Percentiles rank a stretch among this genome's conserved stretches.
phyloP scores from a whole-genome alignment of 148 eudicot species.

The Camellia granthamiana region DNA sequence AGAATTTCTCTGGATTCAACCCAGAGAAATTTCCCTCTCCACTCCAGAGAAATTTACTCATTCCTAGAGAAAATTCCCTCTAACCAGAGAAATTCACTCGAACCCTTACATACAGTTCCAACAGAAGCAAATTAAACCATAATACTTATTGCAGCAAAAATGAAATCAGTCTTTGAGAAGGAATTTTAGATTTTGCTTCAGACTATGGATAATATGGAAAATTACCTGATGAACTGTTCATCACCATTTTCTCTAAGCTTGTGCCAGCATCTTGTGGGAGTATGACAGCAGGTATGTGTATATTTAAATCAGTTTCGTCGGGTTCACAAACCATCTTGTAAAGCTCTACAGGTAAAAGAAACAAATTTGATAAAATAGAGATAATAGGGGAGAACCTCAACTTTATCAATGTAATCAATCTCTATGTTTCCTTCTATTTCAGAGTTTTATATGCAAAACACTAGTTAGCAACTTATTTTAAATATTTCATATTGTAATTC shows the following conservation, averaged over 20 bases:
- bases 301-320: constrained; percentile 75
- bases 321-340: constrained; percentile 92
- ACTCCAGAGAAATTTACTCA: too few species aligned
- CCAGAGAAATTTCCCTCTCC: too few species aligned
- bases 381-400: constrained; percentile 3
- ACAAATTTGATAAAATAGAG: background rate
- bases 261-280: constrained; percentile 79
- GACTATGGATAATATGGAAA: background rate
- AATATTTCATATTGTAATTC: background rate
- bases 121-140: background rate
- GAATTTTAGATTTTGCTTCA: background rate
- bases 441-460: background rate
- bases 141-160: background rate
- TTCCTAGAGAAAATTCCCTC: too few species aligned
- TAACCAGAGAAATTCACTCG: too few species aligned
- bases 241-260: constrained; percentile 57
- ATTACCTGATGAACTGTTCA: constrained; percentile 57
- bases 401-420: background rate
- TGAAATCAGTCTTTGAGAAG: background rate
- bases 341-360: constrained; percentile 47
- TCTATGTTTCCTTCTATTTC: background rate
- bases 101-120: background rate
- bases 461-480: too few species aligned
- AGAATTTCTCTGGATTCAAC: too few species aligned
- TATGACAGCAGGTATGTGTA: constrained; percentile 77